Base-by-base conservation (phyloP, 768 basidiomycete species). In the Rhizopogon sp. region DNA sequence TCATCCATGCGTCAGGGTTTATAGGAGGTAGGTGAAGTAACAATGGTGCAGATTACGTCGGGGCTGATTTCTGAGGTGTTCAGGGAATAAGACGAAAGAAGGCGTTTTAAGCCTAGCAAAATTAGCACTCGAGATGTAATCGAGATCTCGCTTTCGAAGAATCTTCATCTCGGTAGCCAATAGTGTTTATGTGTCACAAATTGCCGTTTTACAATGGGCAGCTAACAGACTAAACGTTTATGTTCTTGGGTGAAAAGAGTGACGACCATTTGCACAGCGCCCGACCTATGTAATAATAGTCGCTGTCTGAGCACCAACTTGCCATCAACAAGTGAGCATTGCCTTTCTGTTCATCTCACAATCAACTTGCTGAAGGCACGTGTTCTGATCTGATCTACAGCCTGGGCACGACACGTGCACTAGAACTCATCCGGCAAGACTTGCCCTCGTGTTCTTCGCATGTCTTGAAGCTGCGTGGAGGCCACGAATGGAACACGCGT, bases 1-100 rank as follows among this genome's bases (percentile, higher is more conserved):
- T 99, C 65, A 85, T 95, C 25, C 97, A 99, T 72, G 93, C 95
- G 1, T 89, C 88, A 56, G 97, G 97, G 7, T 99, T 99, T 70
- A 98, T 94, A 64, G 97, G 97, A 63, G 94, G 94, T 85, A 58
- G 57, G 81, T 66, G 29, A 37, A 39, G 28, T 31, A 33, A 54
- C 49, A 17, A 53, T 56, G 53, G 10, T 44, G 51, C 29, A 29
- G 54, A 4, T 53, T 53, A 52, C 17, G 29, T 49, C 43, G 58
- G 7, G n/a, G 31, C 37, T 31, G n/a, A 37, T 47, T 20, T 46
- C 20, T n/a, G 28, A 20, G 16, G 35, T 31, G 39, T 59, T 47
- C 59, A 93, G 91, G 90, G 25, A 94, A 95, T 70, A 85, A 88
- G 69, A 93, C 94, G 2, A 90, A 83, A 73, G 90, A 90, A 40